Evolutionary conservation across 176 grass and related monocot species (phyloP).

Genomic region (Lolium perenne): DNA sequence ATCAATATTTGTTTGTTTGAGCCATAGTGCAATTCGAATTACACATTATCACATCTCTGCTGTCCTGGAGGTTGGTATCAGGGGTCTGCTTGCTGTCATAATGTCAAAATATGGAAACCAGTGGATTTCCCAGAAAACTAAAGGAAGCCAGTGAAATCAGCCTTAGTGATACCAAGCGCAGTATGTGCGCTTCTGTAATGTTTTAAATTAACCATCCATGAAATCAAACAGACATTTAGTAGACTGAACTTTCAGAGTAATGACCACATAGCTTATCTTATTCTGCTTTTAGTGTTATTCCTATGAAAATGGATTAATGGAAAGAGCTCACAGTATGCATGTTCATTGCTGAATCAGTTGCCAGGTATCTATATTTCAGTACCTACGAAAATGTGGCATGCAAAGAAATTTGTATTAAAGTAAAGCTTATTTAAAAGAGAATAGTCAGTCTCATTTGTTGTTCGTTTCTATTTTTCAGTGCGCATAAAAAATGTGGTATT

Average conservation of each 20-base stretch:
- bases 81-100: background rate
- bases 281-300: background rate
- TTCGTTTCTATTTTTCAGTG: background rate
- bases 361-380: background rate
- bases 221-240: background rate
- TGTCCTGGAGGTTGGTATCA: background rate
- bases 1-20: background rate
- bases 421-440: background rate
- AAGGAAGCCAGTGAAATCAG: background rate
- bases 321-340: background rate
- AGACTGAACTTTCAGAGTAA: background rate
- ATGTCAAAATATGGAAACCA: background rate
- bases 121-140: background rate
- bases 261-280: background rate
- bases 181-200: background rate
- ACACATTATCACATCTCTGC: background rate
- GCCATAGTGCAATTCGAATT: background rate
- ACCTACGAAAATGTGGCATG: background rate
- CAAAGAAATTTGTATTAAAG: background rate
- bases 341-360: background rate
- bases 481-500: background rate
- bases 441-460: conserved; percentile 24
- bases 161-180: background rate
- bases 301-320: background rate
- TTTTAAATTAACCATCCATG: background rate